Evolutionary conservation across 2,329 filamentous ascomycete species (phyloP), one percentile per base, ranked within the genome.

Genomic region (Colletotrichum tropicale): DNA sequence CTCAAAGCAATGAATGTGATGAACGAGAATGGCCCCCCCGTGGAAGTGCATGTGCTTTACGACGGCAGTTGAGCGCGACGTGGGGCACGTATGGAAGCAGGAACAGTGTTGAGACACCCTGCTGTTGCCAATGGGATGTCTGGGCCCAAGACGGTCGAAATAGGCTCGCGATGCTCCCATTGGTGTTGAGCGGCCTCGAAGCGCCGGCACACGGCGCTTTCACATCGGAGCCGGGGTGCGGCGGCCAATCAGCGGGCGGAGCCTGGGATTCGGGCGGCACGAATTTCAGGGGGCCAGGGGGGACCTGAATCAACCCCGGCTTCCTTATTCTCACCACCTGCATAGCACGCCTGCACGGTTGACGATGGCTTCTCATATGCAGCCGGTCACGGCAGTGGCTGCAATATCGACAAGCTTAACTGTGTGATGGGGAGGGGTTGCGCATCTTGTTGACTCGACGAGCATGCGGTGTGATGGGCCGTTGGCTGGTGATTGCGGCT

Each of bases 131-230:
- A 28, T 67, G 52, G 55, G n/a, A 48, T 3, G 66, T 18, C 68
- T 62, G 67, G 43, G 64, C 61, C 75, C 52, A 34, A 18, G 73
- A 66, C 38, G 56, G 70, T 74, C 70, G 48, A 74, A 60, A 70
- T 66, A 69, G 73, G 69, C 60, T 76, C 60, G 52, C 43, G 66
- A 36, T 62, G 61, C 55, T 75, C 28, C 52, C 64, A 78, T 78
- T 78, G 77, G 76, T 52, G 76, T 66, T 66, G 64, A 66, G 38
- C 34, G 38, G 36, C 58, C 76, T 78, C 70, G 76, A 78, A 78
- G 77, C 77, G 77, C 77, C 70, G 71, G 68, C 61, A 70, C 56
- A 70, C 62, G 66, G 76, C 77, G 76, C 74, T 70, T 76, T 77
- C 67, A 77, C 70, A 69, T 76, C 65, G 55, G 60, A 52, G 66